Conservation (phyloP, 345 rosid genomes). For the Salix viminalis region DNA sequence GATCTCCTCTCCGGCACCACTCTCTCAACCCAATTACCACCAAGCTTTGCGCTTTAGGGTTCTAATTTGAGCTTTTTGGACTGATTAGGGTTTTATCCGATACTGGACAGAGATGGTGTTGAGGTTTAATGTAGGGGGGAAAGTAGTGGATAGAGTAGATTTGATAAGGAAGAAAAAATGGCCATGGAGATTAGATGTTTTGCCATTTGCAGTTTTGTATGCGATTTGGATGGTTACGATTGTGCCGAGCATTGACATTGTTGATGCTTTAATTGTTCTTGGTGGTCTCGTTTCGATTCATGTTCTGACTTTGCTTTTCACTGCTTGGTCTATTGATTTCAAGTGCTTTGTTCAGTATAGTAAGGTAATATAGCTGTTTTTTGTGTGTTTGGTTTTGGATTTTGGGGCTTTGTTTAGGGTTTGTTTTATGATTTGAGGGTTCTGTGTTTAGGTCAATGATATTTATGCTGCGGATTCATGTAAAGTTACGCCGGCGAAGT, state of each 20-base stretch:
- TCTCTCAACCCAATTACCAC: too few species aligned
- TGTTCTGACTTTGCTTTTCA: constrained; percentile 75
- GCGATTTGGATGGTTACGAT: constrained; percentile 47
- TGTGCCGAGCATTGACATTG: constrained; percentile 65
- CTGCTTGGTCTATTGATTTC: constrained; percentile 92
- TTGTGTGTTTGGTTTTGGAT: not conserved
- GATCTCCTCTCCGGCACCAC: too few species aligned
- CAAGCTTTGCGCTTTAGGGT: too few species aligned
- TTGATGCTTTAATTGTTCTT: constrained; percentile 68
- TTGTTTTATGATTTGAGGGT: not conserved
- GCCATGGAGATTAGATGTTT: constrained; percentile 78
- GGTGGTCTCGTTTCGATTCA: constrained; percentile 64
- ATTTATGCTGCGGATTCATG: constrained; percentile 78
- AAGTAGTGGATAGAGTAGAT: constrained; percentile 90
- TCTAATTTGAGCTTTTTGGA: too few species aligned
- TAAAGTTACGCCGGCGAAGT: constrained; percentile 87
- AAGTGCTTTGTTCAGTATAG: constrained; percentile 64
- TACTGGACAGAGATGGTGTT: constrained; percentile 42
- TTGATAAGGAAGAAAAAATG: constrained; percentile 61
- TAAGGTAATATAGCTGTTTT: constrained; percentile 38
- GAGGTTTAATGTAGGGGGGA: constrained; percentile 76
- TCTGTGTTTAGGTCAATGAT: constrained; percentile 46
- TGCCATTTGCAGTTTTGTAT: constrained; percentile 79
- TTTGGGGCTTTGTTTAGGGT: not conserved
- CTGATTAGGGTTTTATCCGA: not conserved